phyloP scores from a whole-genome alignment of 2,329 filamentous ascomycete species.

The Phyllosticta citribraziliensis region DNA sequence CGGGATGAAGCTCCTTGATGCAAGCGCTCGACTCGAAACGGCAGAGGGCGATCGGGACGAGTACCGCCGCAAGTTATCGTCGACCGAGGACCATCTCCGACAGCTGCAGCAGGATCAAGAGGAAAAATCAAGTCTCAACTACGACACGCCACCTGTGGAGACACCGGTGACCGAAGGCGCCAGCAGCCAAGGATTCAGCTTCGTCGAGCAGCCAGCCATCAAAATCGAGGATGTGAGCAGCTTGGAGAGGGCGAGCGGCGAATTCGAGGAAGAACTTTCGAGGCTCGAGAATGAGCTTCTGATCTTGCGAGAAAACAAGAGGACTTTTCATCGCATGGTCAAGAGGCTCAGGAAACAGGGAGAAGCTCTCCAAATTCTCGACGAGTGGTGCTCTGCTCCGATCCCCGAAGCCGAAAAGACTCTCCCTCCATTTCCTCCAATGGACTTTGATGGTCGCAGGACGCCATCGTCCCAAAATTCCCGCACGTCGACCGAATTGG shows the following conservation, averaged over 20 bases:
- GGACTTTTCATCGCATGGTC: background rate
- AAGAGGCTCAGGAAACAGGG: background rate
- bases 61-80: slow-evolving; percentile 23
- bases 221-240: slow-evolving; percentile 18
- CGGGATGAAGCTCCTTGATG: slow-evolving; percentile 12
- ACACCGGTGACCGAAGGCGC: slow-evolving; percentile 12
- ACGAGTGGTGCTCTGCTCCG: background rate
- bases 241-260: background rate
- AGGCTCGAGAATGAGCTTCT: slow-evolving; percentile 19
- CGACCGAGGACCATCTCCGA: slow-evolving; percentile 17
- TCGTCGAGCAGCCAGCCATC: slow-evolving; percentile 17
- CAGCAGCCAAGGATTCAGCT: slow-evolving; percentile 18
- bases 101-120: slow-evolving; percentile 11
- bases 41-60: slow-evolving; percentile 20
- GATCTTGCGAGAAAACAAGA: slow-evolving; percentile 18
- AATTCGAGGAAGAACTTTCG: slow-evolving; percentile 19
- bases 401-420: background rate
- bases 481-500: slow-evolving; percentile 9
- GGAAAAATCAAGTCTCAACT: background rate
- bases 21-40: slow-evolving; percentile 21
- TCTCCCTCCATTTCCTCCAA: background rate
- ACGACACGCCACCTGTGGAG: background rate
- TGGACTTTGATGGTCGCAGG: background rate
- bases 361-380: background rate
- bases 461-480: background rate